These are phyloP conservation scores for Salvia miltiorrhiza DNA, from an alignment of 257 asterid species.

Conservation along the genomic window DNA sequence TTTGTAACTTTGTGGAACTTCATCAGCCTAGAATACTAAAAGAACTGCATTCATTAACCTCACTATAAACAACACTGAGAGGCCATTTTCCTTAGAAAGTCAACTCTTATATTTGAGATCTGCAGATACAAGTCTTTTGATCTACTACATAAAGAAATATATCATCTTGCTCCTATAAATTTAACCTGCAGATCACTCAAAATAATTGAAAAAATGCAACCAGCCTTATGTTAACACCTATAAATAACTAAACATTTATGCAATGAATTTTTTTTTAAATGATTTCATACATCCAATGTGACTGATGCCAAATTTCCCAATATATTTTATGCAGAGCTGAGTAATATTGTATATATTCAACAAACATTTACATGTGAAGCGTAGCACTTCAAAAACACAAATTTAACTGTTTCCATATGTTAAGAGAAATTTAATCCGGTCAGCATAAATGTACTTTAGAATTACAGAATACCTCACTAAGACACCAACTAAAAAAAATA, in stretches of 20 bases:
- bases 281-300: neutral
- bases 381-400: neutral
- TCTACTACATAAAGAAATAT: neutral
- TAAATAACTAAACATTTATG: neutral
- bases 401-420: neutral
- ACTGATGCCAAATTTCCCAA: neutral
- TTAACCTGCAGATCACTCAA: neutral
- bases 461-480: neutral
- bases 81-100: neutral
- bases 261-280: neutral
- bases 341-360: neutral
- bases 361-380: neutral
- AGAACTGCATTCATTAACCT: slow-evolving; percentile 1
- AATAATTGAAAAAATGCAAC: neutral
- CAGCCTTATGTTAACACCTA: neutral
- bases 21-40: neutral
- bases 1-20: neutral
- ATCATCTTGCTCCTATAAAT: neutral
- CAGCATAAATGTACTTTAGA: neutral
- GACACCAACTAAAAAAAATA: neutral
- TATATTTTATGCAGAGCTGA: neutral
- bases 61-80: neutral
- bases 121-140: neutral
- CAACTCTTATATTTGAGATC: neutral
- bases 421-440: neutral